Conservation (phyloP, 345 rosid species). For the Dipteronia sinensis region DNA sequence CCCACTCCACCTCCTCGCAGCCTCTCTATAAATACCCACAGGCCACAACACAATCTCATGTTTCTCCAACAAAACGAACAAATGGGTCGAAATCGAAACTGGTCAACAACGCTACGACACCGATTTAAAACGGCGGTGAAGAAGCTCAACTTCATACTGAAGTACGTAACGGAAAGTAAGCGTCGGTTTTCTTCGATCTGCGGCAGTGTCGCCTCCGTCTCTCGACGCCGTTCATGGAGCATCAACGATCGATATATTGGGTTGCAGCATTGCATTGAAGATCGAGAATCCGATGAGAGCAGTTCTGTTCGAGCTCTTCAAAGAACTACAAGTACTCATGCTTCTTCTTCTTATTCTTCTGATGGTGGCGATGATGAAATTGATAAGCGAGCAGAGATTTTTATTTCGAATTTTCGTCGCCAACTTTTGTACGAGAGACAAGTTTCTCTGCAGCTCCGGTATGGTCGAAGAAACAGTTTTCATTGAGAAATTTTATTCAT, state of each 20-base stretch:
- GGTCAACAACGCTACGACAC: slow-evolving; percentile 7
- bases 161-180: slow-evolving; percentile 6
- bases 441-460: slow-evolving; percentile 41
- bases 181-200: slow-evolving; percentile 30
- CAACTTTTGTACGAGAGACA: slow-evolving; percentile 41
- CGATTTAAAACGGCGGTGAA: slow-evolving; percentile 32
- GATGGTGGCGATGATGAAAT: slow-evolving; percentile 35
- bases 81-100: slow-evolving; percentile 19
- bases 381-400: slow-evolving; percentile 43
- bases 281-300: slow-evolving; percentile 16
- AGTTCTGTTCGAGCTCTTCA: slow-evolving; percentile 26
- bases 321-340: slow-evolving; percentile 37
- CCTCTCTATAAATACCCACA: slow-evolving; percentile 9
- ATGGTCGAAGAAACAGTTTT: slow-evolving; percentile 29
- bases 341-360: not conserved
- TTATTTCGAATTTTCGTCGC: slow-evolving; percentile 47
- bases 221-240: slow-evolving; percentile 22
- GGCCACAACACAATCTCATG: not conserved
- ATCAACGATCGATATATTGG: slow-evolving; percentile 31
- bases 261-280: slow-evolving; percentile 28
- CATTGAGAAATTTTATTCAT: not conserved
- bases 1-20: not conserved
- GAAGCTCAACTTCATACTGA: slow-evolving; percentile 26
- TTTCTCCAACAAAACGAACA: not conserved
- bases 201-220: not conserved